phyloP scores from a whole-genome alignment of 192 early-diverging fungal genomes.

The Martensiomyces pterosporus region DNA sequence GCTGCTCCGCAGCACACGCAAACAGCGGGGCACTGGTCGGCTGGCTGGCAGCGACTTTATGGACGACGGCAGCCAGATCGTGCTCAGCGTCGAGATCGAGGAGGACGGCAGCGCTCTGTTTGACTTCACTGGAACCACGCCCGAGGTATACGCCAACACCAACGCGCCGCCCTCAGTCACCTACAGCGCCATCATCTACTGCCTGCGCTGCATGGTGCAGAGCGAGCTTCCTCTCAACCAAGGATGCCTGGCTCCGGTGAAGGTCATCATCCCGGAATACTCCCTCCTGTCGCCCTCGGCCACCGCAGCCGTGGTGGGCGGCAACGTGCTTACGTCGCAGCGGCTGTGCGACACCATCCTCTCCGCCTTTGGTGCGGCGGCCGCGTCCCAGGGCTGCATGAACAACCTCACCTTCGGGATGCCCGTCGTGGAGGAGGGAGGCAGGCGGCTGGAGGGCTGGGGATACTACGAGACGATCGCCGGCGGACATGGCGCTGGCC shows the following conservation, averaged over 20 bases:
- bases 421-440: constrained; percentile 25
- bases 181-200: constrained; percentile 96
- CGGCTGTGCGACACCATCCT: constrained; percentile 88
- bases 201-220: constrained; percentile 84
- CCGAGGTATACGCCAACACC: constrained; percentile 84
- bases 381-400: constrained; percentile 89
- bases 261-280: constrained; percentile 72
- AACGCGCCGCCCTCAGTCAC: constrained; percentile 75
- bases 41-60: constrained; percentile 66
- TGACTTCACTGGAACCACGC: constrained; percentile 91
- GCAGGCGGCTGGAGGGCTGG: constrained; percentile 62
- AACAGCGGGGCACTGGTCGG: constrained; percentile 36
- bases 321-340: constrained; percentile 94
- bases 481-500: constrained; percentile 82
- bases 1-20: constrained; percentile 62
- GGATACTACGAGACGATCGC: constrained; percentile 98
- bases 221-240: constrained; percentile 94
- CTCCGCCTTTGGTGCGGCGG: constrained; percentile 83
- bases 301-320: constrained; percentile 90
- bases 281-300: constrained; percentile 78
- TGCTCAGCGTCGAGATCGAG: constrained; percentile 69
- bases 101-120: constrained; percentile 76
- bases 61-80: constrained; percentile 90
- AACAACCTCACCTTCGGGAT: constrained; percentile 97
- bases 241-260: constrained; percentile 85